These are phyloP conservation scores for Globisporangium solare DNA, from an alignment of 352 stramenopile species.

Conservation along the genomic window DNA sequence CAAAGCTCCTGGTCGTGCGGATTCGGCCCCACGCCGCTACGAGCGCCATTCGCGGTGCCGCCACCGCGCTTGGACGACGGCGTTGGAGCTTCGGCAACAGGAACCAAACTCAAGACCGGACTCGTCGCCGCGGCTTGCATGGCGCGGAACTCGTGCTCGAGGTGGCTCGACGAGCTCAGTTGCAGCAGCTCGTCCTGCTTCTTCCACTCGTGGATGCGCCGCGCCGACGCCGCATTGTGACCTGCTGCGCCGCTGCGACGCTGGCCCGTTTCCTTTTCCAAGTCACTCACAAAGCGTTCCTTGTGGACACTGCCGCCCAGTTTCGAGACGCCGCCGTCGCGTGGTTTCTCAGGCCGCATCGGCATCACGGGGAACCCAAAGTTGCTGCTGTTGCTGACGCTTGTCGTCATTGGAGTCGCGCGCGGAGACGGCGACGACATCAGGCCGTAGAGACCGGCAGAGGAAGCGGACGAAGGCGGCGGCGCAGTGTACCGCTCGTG, in stretches of 20 bases:
- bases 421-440: constrained; percentile 8
- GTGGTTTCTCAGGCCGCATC: constrained; percentile 50
- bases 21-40: not conserved
- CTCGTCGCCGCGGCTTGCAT: constrained; percentile 16
- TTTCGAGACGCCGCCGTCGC: constrained; percentile 12
- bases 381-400: constrained; percentile 2
- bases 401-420: constrained; percentile 8
- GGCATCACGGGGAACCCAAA: constrained; percentile 20
- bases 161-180: constrained; percentile 24
- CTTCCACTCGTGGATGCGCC: constrained; percentile 35
- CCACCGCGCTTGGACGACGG: not conserved
- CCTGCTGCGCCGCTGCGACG: constrained; percentile 27
- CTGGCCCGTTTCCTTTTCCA: constrained; percentile 66
- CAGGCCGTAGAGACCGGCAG: constrained; percentile 7
- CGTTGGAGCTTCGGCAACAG: too few relatives aligned
- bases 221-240: constrained; percentile 1
- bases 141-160: constrained; percentile 45
- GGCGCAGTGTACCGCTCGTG: constrained; percentile 21
- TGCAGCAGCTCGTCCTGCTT: constrained; percentile 23
- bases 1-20: constrained; percentile 53
- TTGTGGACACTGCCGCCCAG: constrained; percentile 48
- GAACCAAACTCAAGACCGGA: constrained; percentile 1
- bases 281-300: constrained; percentile 68
- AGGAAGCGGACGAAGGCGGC: constrained; percentile 6
- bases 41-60: not conserved